Conservation (phyloP, 805 yeast species). For the Yamadazyma ubonensis region DNA sequence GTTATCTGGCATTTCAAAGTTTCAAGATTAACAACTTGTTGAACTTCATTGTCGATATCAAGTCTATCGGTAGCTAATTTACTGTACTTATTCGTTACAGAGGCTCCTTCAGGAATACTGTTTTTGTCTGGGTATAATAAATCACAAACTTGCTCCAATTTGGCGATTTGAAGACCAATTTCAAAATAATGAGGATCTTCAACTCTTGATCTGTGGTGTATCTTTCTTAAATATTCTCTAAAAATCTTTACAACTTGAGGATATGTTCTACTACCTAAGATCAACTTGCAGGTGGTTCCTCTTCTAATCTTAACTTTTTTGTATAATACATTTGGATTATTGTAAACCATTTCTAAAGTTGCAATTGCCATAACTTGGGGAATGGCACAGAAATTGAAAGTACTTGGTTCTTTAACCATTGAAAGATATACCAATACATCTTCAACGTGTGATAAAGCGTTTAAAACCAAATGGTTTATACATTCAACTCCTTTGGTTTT, state of each 20-base stretch:
- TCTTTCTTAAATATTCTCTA: conserved; percentile 66
- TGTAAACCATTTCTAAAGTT: conserved; percentile 80
- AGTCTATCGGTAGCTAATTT: conserved; percentile 38
- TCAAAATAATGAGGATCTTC: conserved; percentile 82
- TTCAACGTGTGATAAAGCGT: conserved; percentile 73
- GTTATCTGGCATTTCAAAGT: conserved; percentile 20
- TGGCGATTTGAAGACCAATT: conserved; percentile 82
- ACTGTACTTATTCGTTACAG: conserved; percentile 36
- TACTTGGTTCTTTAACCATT: conserved; percentile 72
- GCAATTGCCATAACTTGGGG: conserved; percentile 99
- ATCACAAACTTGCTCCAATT: conserved; percentile 86
- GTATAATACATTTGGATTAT: conserved; percentile 71
- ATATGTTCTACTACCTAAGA: conserved; percentile 70
- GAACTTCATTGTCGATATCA: conserved; percentile 25
- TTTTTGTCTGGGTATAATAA: conserved; percentile 57
- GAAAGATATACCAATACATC: conserved; percentile 77
- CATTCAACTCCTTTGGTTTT: conserved; percentile 68
- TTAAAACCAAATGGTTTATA: conserved; percentile 74
- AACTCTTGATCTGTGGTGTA: conserved; percentile 77
- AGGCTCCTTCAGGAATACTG: conserved; percentile 56
- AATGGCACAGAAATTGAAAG: conserved; percentile 90
- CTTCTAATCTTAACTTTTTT: conserved; percentile 83
- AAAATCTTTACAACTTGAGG: conserved; percentile 76
- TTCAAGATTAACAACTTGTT: conserved; percentile 13
- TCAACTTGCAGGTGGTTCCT: conserved; percentile 78